Base-by-base conservation (phyloP, 148 eudicot genomes). In the Cornus florida region DNA sequence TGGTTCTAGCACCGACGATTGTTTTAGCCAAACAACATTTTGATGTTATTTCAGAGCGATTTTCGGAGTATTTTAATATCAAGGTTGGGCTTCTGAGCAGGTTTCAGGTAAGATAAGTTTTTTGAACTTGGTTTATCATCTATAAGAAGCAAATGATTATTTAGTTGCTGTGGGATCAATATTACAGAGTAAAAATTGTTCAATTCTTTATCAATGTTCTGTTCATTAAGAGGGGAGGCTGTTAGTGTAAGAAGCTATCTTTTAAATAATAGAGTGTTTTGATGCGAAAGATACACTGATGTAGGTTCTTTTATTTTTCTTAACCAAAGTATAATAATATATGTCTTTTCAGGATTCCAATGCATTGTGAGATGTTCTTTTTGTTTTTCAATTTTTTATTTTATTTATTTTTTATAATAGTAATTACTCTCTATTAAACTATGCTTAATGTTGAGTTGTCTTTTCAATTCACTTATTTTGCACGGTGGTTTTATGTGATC, bases 1-100 rank as follows among this genome's bases (percentile, higher is more conserved):
- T 95, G 98, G 87, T 95, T 78, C 87, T 95, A 59, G 98, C 98
- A 75, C 98, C 98, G 39, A 95, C 98, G 67, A 95, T 95, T 81
- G 98, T 95, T 73, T 82, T 95, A 78, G 98, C 98, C 74, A 93
- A 93, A 79, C 98, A 95, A 79, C 98, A 95, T 84, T 95, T 84
- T 87, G 91, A 88, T 72, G 98, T 95, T 70, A 84, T 91, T 77
- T 89, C 92, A 39, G 93, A 90, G 82, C 84, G 98, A 24, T 95
- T 95, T 83, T 89, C 97, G 20, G 87, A 71, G 82, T 89, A 93
- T 81, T 75, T 81, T 20, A 73, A 86, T 78, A 82, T 90, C 84
- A 89, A 79, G 84, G 93, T 95, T 84, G 97, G 94, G 84, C 97
- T 95, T 79, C 81, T 95, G 39, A 95, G 98, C 87, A 92, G 98